Base-by-base conservation (phyloP, 1,284 basidiomycete species). In the Coniferiporia sulphurascens region DNA sequence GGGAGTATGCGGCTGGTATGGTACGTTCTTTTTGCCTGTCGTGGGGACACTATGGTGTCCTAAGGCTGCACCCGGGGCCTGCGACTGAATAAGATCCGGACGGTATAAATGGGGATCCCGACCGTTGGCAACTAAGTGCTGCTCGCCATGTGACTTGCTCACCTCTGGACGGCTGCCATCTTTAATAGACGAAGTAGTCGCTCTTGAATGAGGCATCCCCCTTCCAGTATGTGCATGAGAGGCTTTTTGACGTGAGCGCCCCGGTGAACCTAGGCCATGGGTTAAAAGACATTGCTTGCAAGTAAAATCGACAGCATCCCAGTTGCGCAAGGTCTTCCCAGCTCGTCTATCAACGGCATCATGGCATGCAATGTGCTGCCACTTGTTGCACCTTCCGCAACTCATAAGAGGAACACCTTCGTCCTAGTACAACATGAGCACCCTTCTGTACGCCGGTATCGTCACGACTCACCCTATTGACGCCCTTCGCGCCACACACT, bases 311-410 rank as follows among this genome's bases (percentile, higher is more conserved):
- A 85, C 85, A 15, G 71, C 64, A 51, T 87, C 79, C 89, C 89
- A 92, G 64, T 91, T 82, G 35, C 88, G 83, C 64, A 76, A 79
- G 13, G 78, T 80, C 13, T 77, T 78, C 17, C 87, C 85, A 27
- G 78, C 76, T 41, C 74, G 72, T 44, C 74, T 69, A 67, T 91
- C 89, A 27, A 78, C 81, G 45, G 71, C 72, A 66, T 92, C 86
- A 65, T 92, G 88, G 64, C 89, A 92, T n/a, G 74, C 65, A 44
- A 89, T 90, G 63, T 92, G 89, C 63, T 91, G 89, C 92, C 93
- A 95, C 66, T 85, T 87, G 19, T 79, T 81, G 71, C 92, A 95
- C 48, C 73, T 69, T 38, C 88, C 89, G 68, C 92, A 95, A 48
- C 83, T 90, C 69, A 93, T 83, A 72, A 95, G 81, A 9, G 88